Evolutionary conservation across 768 basidiomycete genomes (phyloP).

Genomic region (Suillus spraguei): DNA sequence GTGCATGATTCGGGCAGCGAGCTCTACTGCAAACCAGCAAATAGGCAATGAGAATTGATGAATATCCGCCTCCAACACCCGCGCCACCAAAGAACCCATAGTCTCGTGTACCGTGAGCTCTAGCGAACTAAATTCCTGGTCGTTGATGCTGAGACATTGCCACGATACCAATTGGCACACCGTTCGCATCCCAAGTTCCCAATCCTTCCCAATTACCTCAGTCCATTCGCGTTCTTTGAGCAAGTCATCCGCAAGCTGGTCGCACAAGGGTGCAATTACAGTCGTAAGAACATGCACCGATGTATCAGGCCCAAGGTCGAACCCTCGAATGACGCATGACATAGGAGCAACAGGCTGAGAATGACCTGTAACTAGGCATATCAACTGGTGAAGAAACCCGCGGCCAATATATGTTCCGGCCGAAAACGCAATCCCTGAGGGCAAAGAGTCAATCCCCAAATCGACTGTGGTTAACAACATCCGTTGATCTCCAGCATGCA

Average conservation of each 20-base stretch:
- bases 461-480: slow-evolving; percentile 34
- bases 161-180: slow-evolving; percentile 51
- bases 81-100: slow-evolving; percentile 38
- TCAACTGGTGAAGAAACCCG: slow-evolving; percentile 61
- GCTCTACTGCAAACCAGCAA: slow-evolving; percentile 69
- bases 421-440: slow-evolving; percentile 54
- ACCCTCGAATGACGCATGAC: slow-evolving; percentile 38
- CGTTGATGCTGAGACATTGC: slow-evolving; percentile 37
- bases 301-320: slow-evolving; percentile 47
- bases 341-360: slow-evolving; percentile 32
- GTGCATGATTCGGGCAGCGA: slow-evolving; percentile 43
- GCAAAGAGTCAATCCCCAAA: slow-evolving; percentile 52
- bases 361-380: slow-evolving; percentile 38
- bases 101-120: slow-evolving; percentile 38
- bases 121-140: slow-evolving; percentile 35
- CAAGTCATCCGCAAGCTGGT: slow-evolving; percentile 43
- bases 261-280: slow-evolving; percentile 48
- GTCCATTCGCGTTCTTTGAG: slow-evolving; percentile 35
- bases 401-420: slow-evolving; percentile 56
- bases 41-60: slow-evolving; percentile 41
- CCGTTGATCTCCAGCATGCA: slow-evolving; percentile 10
- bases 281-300: slow-evolving; percentile 45
- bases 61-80: slow-evolving; percentile 40
- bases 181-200: slow-evolving; percentile 41
- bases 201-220: slow-evolving; percentile 34